Evolutionary conservation across 2,329 filamentous ascomycete species (phyloP), one percentile per base, ranked within the genome.

Genomic region (Ophiostoma montium): DNA sequence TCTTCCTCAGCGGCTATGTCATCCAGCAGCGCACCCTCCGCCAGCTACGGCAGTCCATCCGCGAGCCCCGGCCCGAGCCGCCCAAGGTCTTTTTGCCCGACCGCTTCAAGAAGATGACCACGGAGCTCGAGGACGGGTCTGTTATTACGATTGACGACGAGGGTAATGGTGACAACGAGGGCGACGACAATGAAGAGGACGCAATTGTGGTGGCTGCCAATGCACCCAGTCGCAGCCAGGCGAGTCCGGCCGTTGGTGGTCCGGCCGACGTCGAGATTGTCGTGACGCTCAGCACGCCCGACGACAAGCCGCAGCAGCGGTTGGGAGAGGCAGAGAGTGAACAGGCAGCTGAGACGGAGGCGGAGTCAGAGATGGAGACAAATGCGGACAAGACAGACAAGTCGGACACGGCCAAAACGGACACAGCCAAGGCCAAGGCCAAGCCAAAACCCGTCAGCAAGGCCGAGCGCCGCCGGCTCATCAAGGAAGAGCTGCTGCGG

Each of bases 1-100:
- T 95, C 23, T 95, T 95, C 63, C 71, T 95, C 31, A 87, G 85
- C 47, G 89, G 89, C 59, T 95, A 94, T 63, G 76, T 81, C 3
- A 74, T 95, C 48, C 89, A 95, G 60, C 89, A 95, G 64, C 79
- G 86, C 58, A 92, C 87, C 0, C 77, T 95, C 5, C 76, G 75
- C 54, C 82, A 82, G 57, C 74, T 95, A 31, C 84, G 90, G 58
- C 70, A 72, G 50, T 84, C 84, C 16, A 82, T 95, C 58, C 52
- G 48, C 31, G 74, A 74, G 56, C 74, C 71, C 54, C 63, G 69
- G 59, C 66, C 60, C 9, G 67, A 70, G 6, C 67, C 67, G 1
- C 70, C 71, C 6, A 68, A 70, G 52, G 65, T 70, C 41, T 70
- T 71, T 58, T 61, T 76, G 1, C 73, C 74, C 0, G 71, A 75